Evolutionary conservation across 805 yeast species (phyloP).

Genomic region (Teunomyces gatunensis): DNA sequence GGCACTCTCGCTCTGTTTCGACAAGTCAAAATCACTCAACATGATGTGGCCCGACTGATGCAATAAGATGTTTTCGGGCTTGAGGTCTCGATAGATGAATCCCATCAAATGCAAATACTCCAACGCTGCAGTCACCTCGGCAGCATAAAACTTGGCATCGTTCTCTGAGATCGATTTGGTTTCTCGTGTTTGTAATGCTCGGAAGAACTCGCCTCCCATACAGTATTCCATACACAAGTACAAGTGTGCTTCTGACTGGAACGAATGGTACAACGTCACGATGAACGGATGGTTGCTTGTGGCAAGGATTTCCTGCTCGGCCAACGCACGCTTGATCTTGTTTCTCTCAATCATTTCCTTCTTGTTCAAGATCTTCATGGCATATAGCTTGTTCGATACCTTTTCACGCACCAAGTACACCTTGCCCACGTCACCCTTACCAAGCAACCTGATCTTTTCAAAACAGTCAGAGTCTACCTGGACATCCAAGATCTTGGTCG

Average conservation of each 20-base stretch:
- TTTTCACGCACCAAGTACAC: constrained; percentile 90
- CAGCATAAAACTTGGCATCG: constrained; percentile 92
- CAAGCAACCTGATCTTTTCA: constrained; percentile 84
- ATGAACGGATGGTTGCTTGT: constrained; percentile 96
- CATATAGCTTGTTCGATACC: constrained; percentile 69
- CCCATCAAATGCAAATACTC: constrained; percentile 97
- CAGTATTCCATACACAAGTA: constrained; percentile 98
- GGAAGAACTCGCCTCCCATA: constrained; percentile 98
- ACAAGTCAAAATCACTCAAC: constrained; percentile 94
- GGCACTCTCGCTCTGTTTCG: constrained; percentile 78
- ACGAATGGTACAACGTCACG: constrained; percentile 92
- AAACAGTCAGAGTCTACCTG: constrained; percentile 86
- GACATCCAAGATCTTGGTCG: constrained; percentile 70
- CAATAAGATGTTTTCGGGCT: constrained; percentile 90
- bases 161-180: constrained; percentile 81
- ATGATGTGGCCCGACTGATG: constrained; percentile 98
- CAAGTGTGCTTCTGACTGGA: constrained; percentile 88
- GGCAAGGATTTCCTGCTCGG: constrained; percentile 95
- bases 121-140: constrained; percentile 95
- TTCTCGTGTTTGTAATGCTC: constrained; percentile 89
- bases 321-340: constrained; percentile 89
- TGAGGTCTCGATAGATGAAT: constrained; percentile 91
- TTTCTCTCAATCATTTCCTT: constrained; percentile 94
- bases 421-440: constrained; percentile 97
- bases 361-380: constrained; percentile 88